Conservation (phyloP, 768 basidiomycete species). For the Epithele typhae region DNA sequence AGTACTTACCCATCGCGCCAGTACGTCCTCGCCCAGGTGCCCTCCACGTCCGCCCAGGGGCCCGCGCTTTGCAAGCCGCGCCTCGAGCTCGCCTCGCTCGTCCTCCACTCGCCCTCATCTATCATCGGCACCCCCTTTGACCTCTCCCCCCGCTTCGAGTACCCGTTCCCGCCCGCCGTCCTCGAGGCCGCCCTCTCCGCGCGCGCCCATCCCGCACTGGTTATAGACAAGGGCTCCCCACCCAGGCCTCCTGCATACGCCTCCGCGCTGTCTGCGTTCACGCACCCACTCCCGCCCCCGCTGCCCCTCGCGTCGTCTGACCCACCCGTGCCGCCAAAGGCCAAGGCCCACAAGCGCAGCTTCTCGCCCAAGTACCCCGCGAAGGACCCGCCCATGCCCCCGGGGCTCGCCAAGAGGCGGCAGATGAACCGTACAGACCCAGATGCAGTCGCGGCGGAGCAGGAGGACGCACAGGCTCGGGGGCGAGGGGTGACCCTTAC, state of each 20-base stretch:
- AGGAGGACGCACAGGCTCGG: background rate
- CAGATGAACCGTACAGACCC: background rate
- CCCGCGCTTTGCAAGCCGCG: no score
- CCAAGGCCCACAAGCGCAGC: conserved; percentile 6
- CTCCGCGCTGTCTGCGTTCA: background rate
- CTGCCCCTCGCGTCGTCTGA: background rate
- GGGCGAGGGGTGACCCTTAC: conserved; percentile 2
- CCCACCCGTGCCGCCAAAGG: background rate
- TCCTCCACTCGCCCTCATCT: conserved; percentile 28
- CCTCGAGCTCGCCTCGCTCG: conserved; percentile 18
- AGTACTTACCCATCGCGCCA: no score
- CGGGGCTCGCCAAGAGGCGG: conserved; percentile 16
- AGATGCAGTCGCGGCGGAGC: background rate
- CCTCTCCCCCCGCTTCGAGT: conserved; percentile 29
- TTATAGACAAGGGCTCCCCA: background rate
- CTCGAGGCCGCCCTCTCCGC: conserved; percentile 4
- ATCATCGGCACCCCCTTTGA: conserved; percentile 31
- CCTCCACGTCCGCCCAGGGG: no score
- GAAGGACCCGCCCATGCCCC: conserved; percentile 20
- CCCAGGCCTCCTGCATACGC: background rate
- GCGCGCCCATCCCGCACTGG: conserved; percentile 1
- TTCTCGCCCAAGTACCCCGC: conserved; percentile 19
- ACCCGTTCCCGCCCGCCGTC: conserved; percentile 23
- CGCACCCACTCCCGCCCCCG: background rate
- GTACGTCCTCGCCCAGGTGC: no score